Evolutionary conservation across 371 early-diverging fungal species (phyloP).

Genomic region (Batrachochytrium dendrobatidis): DNA sequence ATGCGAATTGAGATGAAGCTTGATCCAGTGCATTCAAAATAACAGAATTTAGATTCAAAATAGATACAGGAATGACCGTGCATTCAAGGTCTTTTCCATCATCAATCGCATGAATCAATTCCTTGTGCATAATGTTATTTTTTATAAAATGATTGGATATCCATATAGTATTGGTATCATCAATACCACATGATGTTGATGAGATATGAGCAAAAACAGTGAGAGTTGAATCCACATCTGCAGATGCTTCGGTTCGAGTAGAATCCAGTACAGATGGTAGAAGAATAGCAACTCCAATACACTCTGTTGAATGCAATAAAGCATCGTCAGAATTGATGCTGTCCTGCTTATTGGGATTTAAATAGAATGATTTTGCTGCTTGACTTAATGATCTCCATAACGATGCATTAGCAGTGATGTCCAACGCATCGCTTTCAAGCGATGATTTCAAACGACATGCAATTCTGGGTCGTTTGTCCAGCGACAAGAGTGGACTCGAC

Average conservation of each 20-base stretch:
- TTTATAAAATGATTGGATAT: neutral
- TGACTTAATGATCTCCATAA: too few relatives aligned
- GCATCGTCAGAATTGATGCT: too few relatives aligned
- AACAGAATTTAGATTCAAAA: constrained; percentile 56
- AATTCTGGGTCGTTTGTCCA: too few relatives aligned
- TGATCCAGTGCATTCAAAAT: constrained; percentile 55
- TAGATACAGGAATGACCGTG: constrained; percentile 36
- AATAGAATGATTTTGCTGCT: too few relatives aligned
- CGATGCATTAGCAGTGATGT: too few relatives aligned
- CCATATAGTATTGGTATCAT: neutral
- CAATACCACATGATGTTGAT: neutral
- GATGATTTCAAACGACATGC: too few relatives aligned
- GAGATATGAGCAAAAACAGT: neutral
- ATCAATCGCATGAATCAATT: neutral
- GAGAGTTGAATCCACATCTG: neutral
- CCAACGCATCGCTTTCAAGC: too few relatives aligned
- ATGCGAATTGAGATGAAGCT: constrained; percentile 34
- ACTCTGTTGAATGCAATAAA: too few relatives aligned
- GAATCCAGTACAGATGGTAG: too few relatives aligned
- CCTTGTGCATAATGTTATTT: neutral
- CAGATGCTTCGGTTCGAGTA: neutral
- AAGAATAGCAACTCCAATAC: too few relatives aligned
- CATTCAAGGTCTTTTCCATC: neutral
- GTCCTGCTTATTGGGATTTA: too few relatives aligned
- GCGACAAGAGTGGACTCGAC: too few relatives aligned